A percentile compares a stretch with the other conserved stretches of the same genome.
Evolutionary conservation across 306 rosid species (phyloP).

Genomic region (Crotalaria pallida): DNA sequence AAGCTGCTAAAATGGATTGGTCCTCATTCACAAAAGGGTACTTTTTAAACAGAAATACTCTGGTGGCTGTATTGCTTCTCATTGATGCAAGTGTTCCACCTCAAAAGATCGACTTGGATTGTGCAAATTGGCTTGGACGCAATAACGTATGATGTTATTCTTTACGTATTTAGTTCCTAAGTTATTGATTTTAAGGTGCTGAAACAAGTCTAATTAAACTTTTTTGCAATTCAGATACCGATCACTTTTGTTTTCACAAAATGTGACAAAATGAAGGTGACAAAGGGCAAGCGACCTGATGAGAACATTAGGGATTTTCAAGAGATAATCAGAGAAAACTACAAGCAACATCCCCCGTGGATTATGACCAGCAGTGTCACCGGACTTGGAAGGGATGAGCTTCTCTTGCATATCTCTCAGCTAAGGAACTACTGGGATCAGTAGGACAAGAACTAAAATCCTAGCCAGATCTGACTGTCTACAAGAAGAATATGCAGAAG

Average conservation of each 20-base stretch:
- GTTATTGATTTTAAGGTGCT: background rate
- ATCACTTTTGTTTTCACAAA: constrained; percentile 86
- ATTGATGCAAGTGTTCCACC: constrained; percentile 92
- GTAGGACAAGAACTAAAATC: constrained; percentile 8
- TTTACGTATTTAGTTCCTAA: background rate
- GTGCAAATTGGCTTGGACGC: constrained; percentile 94
- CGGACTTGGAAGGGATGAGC: constrained; percentile 85
- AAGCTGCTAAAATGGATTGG: constrained; percentile 82
- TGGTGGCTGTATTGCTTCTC: constrained; percentile 77
- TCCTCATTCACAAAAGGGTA: constrained; percentile 89
- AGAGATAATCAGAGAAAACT: constrained; percentile 63
- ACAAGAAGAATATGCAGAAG: background rate
- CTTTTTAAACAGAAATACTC: constrained; percentile 66
- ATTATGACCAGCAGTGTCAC: constrained; percentile 92
- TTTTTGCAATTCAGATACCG: constrained; percentile 58
- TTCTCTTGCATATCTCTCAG: constrained; percentile 81
- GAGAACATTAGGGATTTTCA: constrained; percentile 76
- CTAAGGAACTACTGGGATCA: constrained; percentile 92
- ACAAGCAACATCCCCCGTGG: constrained; percentile 78
- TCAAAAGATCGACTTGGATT: constrained; percentile 84
- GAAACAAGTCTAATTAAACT: background rate
- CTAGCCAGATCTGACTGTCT: background rate
- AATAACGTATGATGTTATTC: constrained; percentile 57
- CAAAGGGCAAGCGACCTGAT: constrained; percentile 74
- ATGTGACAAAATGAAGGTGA: constrained; percentile 72